Evolutionary conservation across 2,329 filamentous ascomycete species (phyloP).

Genomic region (Hypoxylon sp.): DNA sequence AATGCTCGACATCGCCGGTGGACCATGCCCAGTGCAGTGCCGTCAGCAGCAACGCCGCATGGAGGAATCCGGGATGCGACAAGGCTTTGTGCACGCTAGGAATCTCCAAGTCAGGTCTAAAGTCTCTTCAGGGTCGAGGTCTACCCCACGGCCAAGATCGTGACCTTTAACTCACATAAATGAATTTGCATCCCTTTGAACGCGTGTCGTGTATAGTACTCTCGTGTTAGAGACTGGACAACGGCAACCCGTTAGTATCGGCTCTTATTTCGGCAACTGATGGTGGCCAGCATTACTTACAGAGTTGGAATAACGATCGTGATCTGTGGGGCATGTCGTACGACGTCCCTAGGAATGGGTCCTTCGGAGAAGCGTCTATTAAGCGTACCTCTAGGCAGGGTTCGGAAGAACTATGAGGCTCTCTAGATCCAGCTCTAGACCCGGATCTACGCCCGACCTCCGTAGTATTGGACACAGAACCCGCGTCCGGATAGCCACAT

Average conservation of each 20-base stretch:
- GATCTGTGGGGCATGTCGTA: conserved; percentile 55
- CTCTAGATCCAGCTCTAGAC: conserved; percentile 45
- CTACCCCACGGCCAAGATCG: conserved; percentile 22
- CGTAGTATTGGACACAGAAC: conserved; percentile 41
- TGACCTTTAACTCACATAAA: conserved; percentile 52
- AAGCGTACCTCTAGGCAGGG: conserved; percentile 34
- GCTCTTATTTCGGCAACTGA: conserved; percentile 41
- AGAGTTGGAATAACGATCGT: conserved; percentile 56
- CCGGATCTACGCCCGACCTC: conserved; percentile 39
- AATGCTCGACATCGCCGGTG: conserved; percentile 61
- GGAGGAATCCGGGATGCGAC: conserved; percentile 62
- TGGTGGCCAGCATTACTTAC: conserved; percentile 47
- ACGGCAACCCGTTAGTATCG: conserved; percentile 29
- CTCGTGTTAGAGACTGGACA: conserved; percentile 59
- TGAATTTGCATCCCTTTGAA: conserved; percentile 55
- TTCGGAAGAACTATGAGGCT: conserved; percentile 46
- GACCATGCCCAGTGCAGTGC: conserved; percentile 64
- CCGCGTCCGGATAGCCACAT: conserved; percentile 55
- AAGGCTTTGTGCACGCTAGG: conserved; percentile 61
- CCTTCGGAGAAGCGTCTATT: conserved; percentile 47
- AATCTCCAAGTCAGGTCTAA: conserved; percentile 33
- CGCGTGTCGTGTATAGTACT: conserved; percentile 59
- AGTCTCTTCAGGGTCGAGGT: conserved; percentile 13
- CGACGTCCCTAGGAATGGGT: conserved; percentile 52
- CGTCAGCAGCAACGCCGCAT: conserved; percentile 62